Evolutionary conservation across 768 basidiomycete species (phyloP).

Genomic region (Postia placenta): DNA sequence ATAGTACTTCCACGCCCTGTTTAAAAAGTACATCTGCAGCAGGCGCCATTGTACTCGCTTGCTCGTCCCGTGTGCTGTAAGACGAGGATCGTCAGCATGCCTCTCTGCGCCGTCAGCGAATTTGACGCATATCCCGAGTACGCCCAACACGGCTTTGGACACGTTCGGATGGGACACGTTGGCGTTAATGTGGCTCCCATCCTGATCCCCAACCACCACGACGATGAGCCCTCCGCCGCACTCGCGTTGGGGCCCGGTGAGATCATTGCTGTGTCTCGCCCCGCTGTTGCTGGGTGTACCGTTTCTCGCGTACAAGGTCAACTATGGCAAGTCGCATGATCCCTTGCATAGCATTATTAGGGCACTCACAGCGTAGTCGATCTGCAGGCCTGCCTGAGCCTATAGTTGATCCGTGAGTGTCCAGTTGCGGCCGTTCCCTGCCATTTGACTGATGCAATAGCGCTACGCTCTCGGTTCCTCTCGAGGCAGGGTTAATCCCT

Average conservation of each 20-base stretch:
- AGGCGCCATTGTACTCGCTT: too few relatives aligned
- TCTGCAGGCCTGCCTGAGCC: constrained; percentile 51
- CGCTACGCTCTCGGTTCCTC: too few relatives aligned
- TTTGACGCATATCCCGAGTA: too few relatives aligned
- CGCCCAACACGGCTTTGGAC: background rate
- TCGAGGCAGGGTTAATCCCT: constrained; percentile 38
- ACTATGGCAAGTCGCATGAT: constrained; percentile 28
- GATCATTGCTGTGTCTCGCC: constrained; percentile 47
- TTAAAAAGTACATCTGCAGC: too few relatives aligned
- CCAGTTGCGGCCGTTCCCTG: too few relatives aligned
- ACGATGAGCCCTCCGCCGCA: constrained; percentile 16
- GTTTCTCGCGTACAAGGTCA: constrained; percentile 39
- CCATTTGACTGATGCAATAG: background rate
- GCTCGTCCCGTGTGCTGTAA: too few relatives aligned
- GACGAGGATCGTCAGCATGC: too few relatives aligned
- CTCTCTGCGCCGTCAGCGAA: too few relatives aligned
- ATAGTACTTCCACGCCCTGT: too few relatives aligned
- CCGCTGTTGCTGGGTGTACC: constrained; percentile 50
- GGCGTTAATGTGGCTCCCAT: background rate
- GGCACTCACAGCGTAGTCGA: background rate
- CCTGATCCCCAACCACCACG: background rate
- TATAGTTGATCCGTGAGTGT: constrained; percentile 43
- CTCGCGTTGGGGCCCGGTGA: constrained; percentile 48
- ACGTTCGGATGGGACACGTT: background rate
- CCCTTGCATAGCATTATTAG: background rate